Evolutionary conservation across 140 eudicot genomes (phyloP), one percentile per base, ranked within the genome.

Genomic region (Flaveria floridana): DNA sequence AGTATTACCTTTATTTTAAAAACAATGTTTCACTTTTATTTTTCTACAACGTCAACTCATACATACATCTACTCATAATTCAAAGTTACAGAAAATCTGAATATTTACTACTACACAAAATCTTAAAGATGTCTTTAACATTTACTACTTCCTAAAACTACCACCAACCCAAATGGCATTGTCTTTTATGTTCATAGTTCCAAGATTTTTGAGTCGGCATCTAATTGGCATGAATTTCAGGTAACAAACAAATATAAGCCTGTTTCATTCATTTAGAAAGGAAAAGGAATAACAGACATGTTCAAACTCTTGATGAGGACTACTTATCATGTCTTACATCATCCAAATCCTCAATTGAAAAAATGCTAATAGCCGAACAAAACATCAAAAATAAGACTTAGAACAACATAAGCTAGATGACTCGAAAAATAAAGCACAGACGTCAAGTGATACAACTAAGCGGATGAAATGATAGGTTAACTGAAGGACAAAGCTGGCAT

Each of bases 321-420:
- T 23, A 57, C 51, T 79, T 79, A 79, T 73, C 81, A 81, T 81
- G 56, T 61, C 67, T 34, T 30, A 61, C 75, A 71, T 70, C 51
- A 64, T 52, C 81, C 64, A 75, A 75, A 78, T 58, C 76, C 76
- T 71, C 47, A 55, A 37, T 20, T 39, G 57, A 56, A 79, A 79
- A 79, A 25, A 65, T 67, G 72, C 72, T 74, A 68, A 74, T 26
- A 18, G 84, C 84, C 80, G 66, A 73, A 79, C 66, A 66, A 73
- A 64, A 79, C 58, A 71, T 72, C 69, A 79, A 80, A 74, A 80
- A 80, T 68, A 73, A 80, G 71, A 74, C 70, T 7, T 53, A 13
- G 66, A 78, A 42, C 30, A 56, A 69, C 65, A 71, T 34, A 61
- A 18, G 72, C 77, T 73, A 74, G 70, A 67, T 7, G 80, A 80